Percentiles rank a stretch among this genome's conserved stretches.
phyloP scores from a whole-genome alignment of 495 filamentous ascomycete species.

The Jackrogersella multiformis region DNA sequence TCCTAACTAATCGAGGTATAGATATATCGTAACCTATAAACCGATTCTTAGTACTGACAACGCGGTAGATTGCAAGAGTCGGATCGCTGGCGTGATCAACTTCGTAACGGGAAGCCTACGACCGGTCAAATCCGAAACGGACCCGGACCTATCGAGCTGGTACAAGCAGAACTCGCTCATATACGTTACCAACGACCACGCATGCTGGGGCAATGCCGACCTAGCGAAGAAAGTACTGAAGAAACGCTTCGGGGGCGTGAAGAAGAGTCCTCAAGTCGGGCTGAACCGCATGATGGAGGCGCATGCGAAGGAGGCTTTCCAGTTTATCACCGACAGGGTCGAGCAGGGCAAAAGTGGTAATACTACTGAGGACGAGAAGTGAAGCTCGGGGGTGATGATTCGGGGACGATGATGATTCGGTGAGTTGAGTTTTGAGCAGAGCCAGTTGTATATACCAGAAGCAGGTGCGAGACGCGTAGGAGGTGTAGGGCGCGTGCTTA shows the following conservation, averaged over 20 bases:
- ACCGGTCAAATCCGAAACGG: conserved; percentile 70
- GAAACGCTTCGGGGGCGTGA: conserved; percentile 70
- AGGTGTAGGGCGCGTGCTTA: too few relatives aligned
- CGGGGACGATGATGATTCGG: not conserved
- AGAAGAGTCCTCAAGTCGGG: conserved; percentile 60
- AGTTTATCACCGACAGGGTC: conserved; percentile 62
- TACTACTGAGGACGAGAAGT: conserved; percentile 50
- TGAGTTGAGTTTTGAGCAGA: too few relatives aligned
- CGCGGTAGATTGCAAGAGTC: conserved; percentile 53
- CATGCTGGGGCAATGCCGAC: conserved; percentile 70
- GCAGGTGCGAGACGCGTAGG: too few relatives aligned
- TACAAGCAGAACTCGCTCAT: conserved; percentile 77
- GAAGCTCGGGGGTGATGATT: conserved; percentile 1
- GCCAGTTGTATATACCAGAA: too few relatives aligned
- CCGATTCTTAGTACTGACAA: conserved; percentile 17
- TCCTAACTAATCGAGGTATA: conserved; percentile 73
- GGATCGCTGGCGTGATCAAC: conserved; percentile 61
- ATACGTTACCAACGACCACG: conserved; percentile 75
- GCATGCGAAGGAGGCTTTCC: conserved; percentile 65
- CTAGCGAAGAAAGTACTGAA: conserved; percentile 68
- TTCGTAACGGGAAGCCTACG: conserved; percentile 72
- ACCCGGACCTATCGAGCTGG: conserved; percentile 72
- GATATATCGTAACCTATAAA: not conserved
- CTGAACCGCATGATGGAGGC: conserved; percentile 71
- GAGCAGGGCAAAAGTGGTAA: conserved; percentile 42